Conservation (phyloP, 495 filamentous ascomycete genomes). For the Annulohypoxylon maeteangense region DNA sequence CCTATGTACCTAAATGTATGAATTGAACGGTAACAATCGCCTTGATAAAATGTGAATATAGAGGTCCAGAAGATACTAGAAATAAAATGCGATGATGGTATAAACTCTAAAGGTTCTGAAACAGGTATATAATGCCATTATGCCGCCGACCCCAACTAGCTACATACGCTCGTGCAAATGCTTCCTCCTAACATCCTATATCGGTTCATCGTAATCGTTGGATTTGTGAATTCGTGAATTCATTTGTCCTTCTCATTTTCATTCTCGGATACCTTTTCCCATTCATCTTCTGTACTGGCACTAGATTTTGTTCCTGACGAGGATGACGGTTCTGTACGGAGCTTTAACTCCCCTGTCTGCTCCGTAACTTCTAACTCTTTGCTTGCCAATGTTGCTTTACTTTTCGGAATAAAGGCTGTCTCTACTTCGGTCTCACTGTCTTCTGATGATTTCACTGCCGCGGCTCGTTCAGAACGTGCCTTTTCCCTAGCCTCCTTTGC, state of each 20-base stretch:
- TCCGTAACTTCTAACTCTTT: conserved; percentile 54
- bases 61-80: conserved; percentile 6
- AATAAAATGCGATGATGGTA: conserved; percentile 13
- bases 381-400: conserved; percentile 44
- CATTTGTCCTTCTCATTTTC: conserved; percentile 65
- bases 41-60: conserved; percentile 7
- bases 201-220: conserved; percentile 1
- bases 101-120: conserved; percentile 20
- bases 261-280: conserved; percentile 68
- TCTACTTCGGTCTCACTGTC: conserved; percentile 66
- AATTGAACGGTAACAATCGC: background rate
- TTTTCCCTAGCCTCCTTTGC: conserved; percentile 70
- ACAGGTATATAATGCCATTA: conserved; percentile 33
- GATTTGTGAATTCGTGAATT: conserved; percentile 8
- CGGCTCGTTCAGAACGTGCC: conserved; percentile 53
- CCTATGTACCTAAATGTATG: background rate
- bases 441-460: conserved; percentile 44
- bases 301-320: conserved; percentile 54
- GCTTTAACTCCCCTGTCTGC: conserved; percentile 55
- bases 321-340: conserved; percentile 43
- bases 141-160: conserved; percentile 32
- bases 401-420: conserved; percentile 40
- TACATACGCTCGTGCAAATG: conserved; percentile 40
- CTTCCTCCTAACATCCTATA: conserved; percentile 14
- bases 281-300: conserved; percentile 68